Evolutionary conservation across 129 eudicot species (phyloP).

Genomic region (Sambucus nigra): DNA sequence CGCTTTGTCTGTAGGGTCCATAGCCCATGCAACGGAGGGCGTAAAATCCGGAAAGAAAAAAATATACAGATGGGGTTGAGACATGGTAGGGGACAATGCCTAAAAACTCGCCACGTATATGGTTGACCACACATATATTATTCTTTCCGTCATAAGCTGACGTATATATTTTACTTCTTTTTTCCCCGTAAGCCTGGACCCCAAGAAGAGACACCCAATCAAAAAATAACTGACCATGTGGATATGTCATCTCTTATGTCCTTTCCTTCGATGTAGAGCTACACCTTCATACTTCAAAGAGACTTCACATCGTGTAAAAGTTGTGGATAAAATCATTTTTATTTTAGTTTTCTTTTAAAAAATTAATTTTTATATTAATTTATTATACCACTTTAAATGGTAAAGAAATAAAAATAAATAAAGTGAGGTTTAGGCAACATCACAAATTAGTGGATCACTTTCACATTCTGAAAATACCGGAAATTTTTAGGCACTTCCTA

Average conservation of each 20-base stretch:
- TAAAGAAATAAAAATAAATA: no score
- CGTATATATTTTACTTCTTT: neutral
- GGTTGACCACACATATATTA: conserved; percentile 17
- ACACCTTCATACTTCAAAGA: no score
- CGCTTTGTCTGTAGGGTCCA: conserved; percentile 15
- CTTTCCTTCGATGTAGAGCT: neutral
- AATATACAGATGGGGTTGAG: neutral
- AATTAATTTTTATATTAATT: no score
- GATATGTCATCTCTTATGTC: neutral
- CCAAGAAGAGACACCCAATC: conserved; percentile 2
- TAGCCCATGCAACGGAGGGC: conserved; percentile 12
- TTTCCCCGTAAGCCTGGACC: conserved; percentile 8
- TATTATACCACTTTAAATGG: no score
- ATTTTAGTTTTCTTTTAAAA: no score
- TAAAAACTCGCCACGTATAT: conserved; percentile 11
- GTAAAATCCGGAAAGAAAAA: conserved; percentile 28
- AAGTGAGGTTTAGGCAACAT: no score
- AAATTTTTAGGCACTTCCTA: no score
- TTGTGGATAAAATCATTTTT: no score
- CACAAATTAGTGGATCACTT: no score
- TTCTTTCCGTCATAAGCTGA: no score
- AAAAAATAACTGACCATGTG: conserved; percentile 10
- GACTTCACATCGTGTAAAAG: no score
- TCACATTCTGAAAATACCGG: no score
- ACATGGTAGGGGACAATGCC: conserved; percentile 6